A percentile compares a stretch with the other conserved stretches of the same genome.
Evolutionary conservation across 345 rosid genomes (phyloP).

Genomic region (Gossypium thurberi): DNA sequence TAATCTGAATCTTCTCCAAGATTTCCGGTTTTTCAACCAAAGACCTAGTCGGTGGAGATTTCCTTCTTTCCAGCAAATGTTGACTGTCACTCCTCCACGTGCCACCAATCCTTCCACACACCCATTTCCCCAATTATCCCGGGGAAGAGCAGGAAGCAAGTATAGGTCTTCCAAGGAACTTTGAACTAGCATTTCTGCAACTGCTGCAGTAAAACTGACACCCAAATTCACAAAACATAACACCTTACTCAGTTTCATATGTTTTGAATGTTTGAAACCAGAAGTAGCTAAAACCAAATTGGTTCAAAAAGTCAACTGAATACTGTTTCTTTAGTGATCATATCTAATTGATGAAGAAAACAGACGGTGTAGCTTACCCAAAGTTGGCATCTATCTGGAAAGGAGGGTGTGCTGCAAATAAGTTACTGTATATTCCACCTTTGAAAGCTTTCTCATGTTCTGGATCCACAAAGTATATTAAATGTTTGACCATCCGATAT

Average conservation of each 20-base stretch:
- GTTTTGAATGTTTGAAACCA: neutral
- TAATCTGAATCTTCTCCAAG: constrained; percentile 34
- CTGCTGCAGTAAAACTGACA: constrained; percentile 62
- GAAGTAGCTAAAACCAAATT: neutral
- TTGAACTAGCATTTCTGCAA: constrained; percentile 85
- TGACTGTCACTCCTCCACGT: constrained; percentile 62
- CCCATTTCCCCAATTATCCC: constrained; percentile 73
- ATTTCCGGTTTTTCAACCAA: constrained; percentile 33
- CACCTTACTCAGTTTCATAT: neutral
- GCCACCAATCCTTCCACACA: constrained; percentile 71
- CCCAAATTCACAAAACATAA: neutral
- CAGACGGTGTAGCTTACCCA: constrained; percentile 47
- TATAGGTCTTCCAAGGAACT: constrained; percentile 63
- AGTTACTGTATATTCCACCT: constrained; percentile 84
- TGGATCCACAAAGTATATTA: constrained; percentile 73
- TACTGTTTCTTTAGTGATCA: neutral
- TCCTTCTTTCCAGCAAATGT: constrained; percentile 66
- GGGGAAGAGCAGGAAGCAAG: constrained; percentile 81
- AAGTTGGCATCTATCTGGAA: constrained; percentile 98
- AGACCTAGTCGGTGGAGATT: constrained; percentile 62
- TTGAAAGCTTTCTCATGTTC: constrained; percentile 46
- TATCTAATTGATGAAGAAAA: neutral
- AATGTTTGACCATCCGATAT: constrained; percentile 62
- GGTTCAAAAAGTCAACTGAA: neutral
- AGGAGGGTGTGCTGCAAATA: constrained; percentile 93